Conservation (phyloP, 2,329 filamentous ascomycete genomes). For the Eurotiales sp. region DNA sequence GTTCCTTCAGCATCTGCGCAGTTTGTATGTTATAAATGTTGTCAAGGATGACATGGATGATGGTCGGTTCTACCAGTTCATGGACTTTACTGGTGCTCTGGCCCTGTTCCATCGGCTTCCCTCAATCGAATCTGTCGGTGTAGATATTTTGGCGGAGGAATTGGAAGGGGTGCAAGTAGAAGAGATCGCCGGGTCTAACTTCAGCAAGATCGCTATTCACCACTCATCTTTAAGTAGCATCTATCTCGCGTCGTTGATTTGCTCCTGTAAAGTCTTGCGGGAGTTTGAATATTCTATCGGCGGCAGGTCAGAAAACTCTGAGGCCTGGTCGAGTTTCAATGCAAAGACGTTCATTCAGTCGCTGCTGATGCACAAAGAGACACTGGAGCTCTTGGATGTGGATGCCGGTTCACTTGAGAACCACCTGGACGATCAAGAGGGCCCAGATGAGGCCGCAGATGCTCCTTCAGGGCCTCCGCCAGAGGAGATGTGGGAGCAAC, state of each 20-base stretch:
- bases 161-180: background rate
- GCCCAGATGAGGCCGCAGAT: background rate
- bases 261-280: conserved; percentile 16
- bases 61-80: conserved; percentile 5
- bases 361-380: conserved; percentile 17
- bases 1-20: conserved; percentile 17
- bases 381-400: conserved; percentile 20
- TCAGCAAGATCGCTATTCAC: conserved; percentile 16
- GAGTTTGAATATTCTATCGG: conserved; percentile 20
- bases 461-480: background rate
- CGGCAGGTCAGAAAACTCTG: conserved; percentile 8
- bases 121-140: conserved; percentile 19
- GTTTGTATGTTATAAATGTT: conserved; percentile 15
- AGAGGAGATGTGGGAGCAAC: conserved; percentile 4
- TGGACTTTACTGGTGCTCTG: conserved; percentile 17
- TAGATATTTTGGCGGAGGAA: conserved; percentile 14
- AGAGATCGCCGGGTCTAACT: conserved; percentile 15
- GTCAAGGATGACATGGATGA: background rate
- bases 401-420: conserved; percentile 1
- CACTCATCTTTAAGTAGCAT: conserved; percentile 14
- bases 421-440: background rate
- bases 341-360: conserved; percentile 18
- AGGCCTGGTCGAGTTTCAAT: conserved; percentile 13
- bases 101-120: conserved; percentile 17
- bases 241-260: conserved; percentile 15